Base-by-base conservation (phyloP, 2,329 filamentous ascomycete genomes). In the Helotiales sp. region DNA sequence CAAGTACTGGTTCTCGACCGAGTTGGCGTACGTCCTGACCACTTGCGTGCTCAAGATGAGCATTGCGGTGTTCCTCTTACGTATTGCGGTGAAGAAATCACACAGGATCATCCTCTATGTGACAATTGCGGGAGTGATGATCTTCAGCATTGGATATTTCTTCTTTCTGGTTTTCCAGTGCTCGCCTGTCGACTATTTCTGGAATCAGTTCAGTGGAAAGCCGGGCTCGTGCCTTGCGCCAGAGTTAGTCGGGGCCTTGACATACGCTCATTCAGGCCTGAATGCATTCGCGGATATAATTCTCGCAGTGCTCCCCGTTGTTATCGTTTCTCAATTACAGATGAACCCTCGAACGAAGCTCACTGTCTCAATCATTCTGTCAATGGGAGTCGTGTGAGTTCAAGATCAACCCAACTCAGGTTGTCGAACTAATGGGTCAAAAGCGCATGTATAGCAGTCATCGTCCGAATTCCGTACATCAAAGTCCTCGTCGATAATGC, bases 121-220 rank as follows among this genome's bases (percentile, higher is more conserved):
- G 22, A 75, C 78, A 40, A 81, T 81, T 71, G 58, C 65, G 6
- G 63, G 78, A 3, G 76, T 77, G 2, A 75, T 76, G 2, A 3
- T 78, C 11, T 82, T 80, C 70, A 77, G 78, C 54, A 65, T 78
- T 55, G 74, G 76, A 57, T 81, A 79, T 72, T 84, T 84, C 74
- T 81, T 85, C 72, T 74, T 84, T 66, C 80, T 83, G 6, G 69
- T 84, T 0, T 79, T 86, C 17, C 84, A 86, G 71, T 87, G 85
- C 75, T 75, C 70, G 0, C 85, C 85, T 0, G 73, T 82, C 0
- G 78, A 77, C 6, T 84, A 78, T 70, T 86, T 86, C 71, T 87
- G 85, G 82, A 73, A 78, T 54, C 80, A 79, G 69, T 73, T 79
- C 11, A 70, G 77, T n/a, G 78, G 75, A 0, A 72, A 73, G 2